Evolutionary conservation across 2,329 filamentous ascomycete species (phyloP).

Genomic region (Colletotrichum sp.): DNA sequence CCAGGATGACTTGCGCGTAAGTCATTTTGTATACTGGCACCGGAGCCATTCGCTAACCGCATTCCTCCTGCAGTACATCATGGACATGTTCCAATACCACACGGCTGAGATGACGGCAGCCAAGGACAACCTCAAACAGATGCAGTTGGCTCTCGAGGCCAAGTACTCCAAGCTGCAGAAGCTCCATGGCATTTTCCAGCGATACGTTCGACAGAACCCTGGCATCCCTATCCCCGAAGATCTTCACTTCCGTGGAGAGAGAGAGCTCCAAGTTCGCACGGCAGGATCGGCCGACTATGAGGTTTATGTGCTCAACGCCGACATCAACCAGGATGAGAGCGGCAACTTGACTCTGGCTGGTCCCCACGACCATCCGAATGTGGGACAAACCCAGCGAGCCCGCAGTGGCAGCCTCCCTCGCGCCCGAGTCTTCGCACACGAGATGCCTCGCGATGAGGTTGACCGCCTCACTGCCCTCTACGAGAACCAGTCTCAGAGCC

Average conservation of each 20-base stretch:
- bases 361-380: fast-evolving
- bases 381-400: background rate
- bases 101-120: background rate
- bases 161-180: background rate
- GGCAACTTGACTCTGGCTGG: background rate
- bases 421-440: background rate
- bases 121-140: background rate
- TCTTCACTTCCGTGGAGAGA: background rate
- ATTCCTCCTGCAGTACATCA: background rate
- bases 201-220: background rate
- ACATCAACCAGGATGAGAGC: background rate
- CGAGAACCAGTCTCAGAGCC: background rate
- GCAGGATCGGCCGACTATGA: background rate
- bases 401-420: background rate
- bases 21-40: background rate
- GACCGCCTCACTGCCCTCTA: background rate
- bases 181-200: background rate
- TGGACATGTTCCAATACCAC: background rate
- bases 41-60: background rate
- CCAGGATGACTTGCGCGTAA: background rate
- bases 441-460: background rate
- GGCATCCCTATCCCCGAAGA: background rate
- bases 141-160: background rate
- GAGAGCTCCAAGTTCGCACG: background rate
- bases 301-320: background rate